Base-by-base conservation (phyloP, 1,284 basidiomycete genomes). In the Taiwanofungus camphoratus region DNA sequence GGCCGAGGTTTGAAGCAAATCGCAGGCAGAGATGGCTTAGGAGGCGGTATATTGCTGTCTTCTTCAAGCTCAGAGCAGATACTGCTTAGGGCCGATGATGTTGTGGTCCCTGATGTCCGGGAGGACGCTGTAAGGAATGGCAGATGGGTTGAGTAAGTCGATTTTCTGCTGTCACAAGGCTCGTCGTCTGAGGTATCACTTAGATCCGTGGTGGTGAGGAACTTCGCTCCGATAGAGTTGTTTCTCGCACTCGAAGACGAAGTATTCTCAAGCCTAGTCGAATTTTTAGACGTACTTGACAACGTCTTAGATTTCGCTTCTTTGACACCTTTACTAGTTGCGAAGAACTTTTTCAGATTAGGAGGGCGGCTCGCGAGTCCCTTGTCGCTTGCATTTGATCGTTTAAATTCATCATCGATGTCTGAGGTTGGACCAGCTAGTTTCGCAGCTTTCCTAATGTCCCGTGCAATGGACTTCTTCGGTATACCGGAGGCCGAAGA, bases 221-320 rank as follows among this genome's bases (percentile, higher is more conserved):
- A 18, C 31, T 8, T n/a, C n/a, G n/a, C n/a, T n/a, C n/a, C n/a
- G n/a, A n/a, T n/a, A n/a, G n/a, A n/a, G n/a, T n/a, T n/a, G n/a
- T 33, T 33, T 33, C 31, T 33, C 18, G 11, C 27, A 23, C 20
- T 37, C n/a, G 35, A 26, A 41, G 27, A 31, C 19, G 40, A 13
- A 6, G 45, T 21, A 24, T 49, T 45, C 9, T 47, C 50, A 44
- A 57, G 55, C 13, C 54, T 40, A 12, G 49, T 42, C 4, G 52
- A 45, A 2, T 51, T 46, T 19, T 36, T 43, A 7, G 47, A 39
- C 1, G 45, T 35, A 30, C 36, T 48, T 4, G 51, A 41, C 2
- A 31, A 29, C 11, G 21, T 35, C 22, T 45, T 49, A 2, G 21
- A 26, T 4, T 27, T 39, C 12, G 26, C 35, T 15, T 29, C 22